phyloP scores from a whole-genome alignment of 176 grass and related monocot species.

The Dendrocalamus sinicus region DNA sequence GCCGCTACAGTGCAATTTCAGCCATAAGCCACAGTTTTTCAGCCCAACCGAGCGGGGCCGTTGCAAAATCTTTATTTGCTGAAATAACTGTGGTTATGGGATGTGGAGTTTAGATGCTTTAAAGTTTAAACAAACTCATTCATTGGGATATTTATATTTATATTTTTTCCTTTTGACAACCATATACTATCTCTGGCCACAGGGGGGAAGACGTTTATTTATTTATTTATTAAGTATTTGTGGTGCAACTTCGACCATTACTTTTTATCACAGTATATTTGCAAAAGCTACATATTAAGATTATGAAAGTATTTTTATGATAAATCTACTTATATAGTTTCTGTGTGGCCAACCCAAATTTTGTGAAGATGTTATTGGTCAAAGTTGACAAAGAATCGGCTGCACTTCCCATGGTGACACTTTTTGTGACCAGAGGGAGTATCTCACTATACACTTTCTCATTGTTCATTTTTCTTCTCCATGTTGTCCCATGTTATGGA shows the following conservation, averaged over 20 bases:
- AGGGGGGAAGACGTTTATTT: background rate
- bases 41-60: too few relatives aligned
- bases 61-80: slow-evolving; percentile 24
- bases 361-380: slow-evolving; percentile 12
- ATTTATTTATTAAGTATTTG: background rate
- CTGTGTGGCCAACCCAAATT: background rate
- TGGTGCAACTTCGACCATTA: background rate
- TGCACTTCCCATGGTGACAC: background rate
- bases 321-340: slow-evolving; percentile 2
- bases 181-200: background rate
- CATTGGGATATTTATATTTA: slow-evolving; percentile 23
- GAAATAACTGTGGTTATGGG: background rate
- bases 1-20: too few relatives aligned
- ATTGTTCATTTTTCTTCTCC: slow-evolving; percentile 34
- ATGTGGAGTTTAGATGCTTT: background rate
- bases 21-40: too few relatives aligned
- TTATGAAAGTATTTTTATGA: background rate
- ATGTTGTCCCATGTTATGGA: slow-evolving; percentile 5
- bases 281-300: background rate
- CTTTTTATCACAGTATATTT: background rate
- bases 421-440: slow-evolving; percentile 31
- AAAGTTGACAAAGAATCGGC: background rate
- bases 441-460: slow-evolving; percentile 14
- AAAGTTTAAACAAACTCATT: slow-evolving; percentile 6
- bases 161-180: slow-evolving; percentile 1